These are phyloP conservation scores for Ophiocytium majus DNA, from an alignment of 352 stramenopile species.

Conservation along the genomic window DNA sequence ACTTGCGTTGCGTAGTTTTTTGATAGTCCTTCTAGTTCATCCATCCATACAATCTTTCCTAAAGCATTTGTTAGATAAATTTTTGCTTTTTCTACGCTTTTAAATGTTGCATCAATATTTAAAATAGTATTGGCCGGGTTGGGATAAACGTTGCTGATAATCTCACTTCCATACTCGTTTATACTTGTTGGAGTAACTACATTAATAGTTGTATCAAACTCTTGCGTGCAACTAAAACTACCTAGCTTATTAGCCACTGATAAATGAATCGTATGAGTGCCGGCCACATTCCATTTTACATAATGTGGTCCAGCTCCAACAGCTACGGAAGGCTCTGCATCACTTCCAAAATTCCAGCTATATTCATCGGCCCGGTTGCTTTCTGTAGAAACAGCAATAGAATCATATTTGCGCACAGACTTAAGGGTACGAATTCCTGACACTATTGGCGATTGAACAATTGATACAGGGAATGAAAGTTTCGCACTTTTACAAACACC, in stretches of 20 bases:
- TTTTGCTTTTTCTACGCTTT: conserved; percentile 22
- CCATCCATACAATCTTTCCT: conserved; percentile 20
- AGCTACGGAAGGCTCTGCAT: conserved; percentile 18
- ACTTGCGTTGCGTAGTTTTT: conserved; percentile 20
- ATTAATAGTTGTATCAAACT: conserved; percentile 23
- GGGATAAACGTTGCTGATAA: conserved; percentile 20
- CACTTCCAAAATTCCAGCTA: conserved; percentile 20
- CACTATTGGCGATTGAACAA: conserved; percentile 20
- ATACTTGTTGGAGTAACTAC: conserved; percentile 21
- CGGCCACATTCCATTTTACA: conserved; percentile 19
- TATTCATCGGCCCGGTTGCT: conserved; percentile 18
- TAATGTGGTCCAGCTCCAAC: conserved; percentile 19
- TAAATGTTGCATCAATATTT: conserved; percentile 23
- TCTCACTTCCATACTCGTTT: conserved; percentile 20
- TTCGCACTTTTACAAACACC: conserved; percentile 20
- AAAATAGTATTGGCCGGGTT: conserved; percentile 20
- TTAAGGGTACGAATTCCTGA: conserved; percentile 20
- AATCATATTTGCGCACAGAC: conserved; percentile 20
- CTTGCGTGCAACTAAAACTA: conserved; percentile 20
- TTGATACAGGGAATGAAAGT: conserved; percentile 21
- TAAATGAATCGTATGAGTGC: conserved; percentile 21
- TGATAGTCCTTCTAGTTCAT: conserved; percentile 21
- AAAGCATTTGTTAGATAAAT: conserved; percentile 23
- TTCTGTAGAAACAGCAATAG: conserved; percentile 21
- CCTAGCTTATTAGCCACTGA: conserved; percentile 19